Base-by-base conservation (phyloP, 2,329 filamentous ascomycete genomes). In the Boeremia exigua region DNA sequence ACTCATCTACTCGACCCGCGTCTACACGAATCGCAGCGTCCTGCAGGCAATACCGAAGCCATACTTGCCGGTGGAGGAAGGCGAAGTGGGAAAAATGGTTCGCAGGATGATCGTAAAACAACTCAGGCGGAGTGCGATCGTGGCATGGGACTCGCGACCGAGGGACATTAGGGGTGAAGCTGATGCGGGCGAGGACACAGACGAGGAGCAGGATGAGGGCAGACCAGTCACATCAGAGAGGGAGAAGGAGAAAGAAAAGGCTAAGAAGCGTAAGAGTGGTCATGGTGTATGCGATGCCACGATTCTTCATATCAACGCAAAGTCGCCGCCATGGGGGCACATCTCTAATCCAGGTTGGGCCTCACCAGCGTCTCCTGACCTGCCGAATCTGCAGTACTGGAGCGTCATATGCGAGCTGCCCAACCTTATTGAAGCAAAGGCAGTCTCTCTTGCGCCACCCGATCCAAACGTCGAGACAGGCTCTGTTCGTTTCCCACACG, bases 341-440 rank as follows among this genome's bases (percentile, higher is more conserved):
- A 86, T 98, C 48, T 86, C 90, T 56, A 95, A 99, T 72, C 81
- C 87, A 14, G 95, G 94, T 47, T 98, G 95, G 94, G 89, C 89
- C 2, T 90, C 92, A 2, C 94, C 94, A 6, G 84, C 85, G 28
- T 89, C 86, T 1, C 79, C 84, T 8, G 90, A 95, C 69, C 78
- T 95, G 15, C 87, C 91, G 4, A 86, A 91, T 68, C 78, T 98
- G n/a, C 87, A 96, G 61, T 98, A 96, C 75, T 84, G 82, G 65
- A 86, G 87, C 2, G 91, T 99, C 23, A 81, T 97, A 15, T 82
- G 84, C 33, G 94, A 98, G 75, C 81, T 99, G 23, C 91, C 93
- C 1, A 89, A 96, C 70, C 82, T 98, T 27, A 90, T 98, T 60
- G 94, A 98, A 78, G 94, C 91, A 9, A 94, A 94, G 74, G 94